A percentile compares a stretch with the other conserved stretches of the same genome.
These are phyloP conservation scores for Brassica napus DNA, from an alignment of 345 rosid genomes.

Conservation along the genomic window Da-Ae NC_063439.1:11149001-11149500, in stretches of 20 bases:
- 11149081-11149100: conserved; percentile 52
- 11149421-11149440: conserved; percentile 78
- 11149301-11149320: conserved; percentile 66
- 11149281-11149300: conserved; percentile 54
- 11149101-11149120: conserved; percentile 67
- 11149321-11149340: conserved; percentile 49
- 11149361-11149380: conserved; percentile 59
- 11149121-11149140: conserved; percentile 58
- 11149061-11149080: conserved; percentile 76
- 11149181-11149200: conserved; percentile 15
- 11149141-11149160: conserved; percentile 91
- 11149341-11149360: conserved; percentile 46
- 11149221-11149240: conserved; percentile 48
- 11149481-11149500: conserved; percentile 39
- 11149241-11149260: conserved; percentile 93
- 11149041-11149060: conserved; percentile 95
- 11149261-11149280: conserved; percentile 61
- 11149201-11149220: conserved; percentile 45
- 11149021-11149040: conserved; percentile 75
- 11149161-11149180: conserved; percentile 59
- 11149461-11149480: conserved; percentile 38
- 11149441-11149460: conserved; percentile 44
- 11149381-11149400: conserved; percentile 45
- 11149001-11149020: conserved; percentile 68
- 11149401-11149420: conserved; percentile 65